Base-by-base conservation (phyloP, 2,329 filamentous ascomycete genomes). In the Trichoderma atrobrunneum region DNA sequence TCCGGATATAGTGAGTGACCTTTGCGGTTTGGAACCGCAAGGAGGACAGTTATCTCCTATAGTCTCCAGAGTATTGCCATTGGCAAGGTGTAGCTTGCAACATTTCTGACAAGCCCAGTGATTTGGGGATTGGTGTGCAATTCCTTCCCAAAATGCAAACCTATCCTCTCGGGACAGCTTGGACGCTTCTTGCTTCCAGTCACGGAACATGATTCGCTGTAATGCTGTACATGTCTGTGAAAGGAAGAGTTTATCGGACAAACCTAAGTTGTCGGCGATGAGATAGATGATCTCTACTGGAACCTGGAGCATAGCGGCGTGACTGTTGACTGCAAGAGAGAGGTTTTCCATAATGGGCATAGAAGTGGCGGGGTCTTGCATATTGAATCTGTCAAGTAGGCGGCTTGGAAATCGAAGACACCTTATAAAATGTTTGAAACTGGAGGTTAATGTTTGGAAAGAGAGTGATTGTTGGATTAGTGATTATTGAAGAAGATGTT, bases 201-300 rank as follows among this genome's bases (percentile, higher is more conserved):
- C 56, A 34, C 26, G 16, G 26, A 59, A 14, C 36, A 39, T 6
- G 34, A 67, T 26, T 36, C n/a, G 51, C 18, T 56, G 66, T 11
- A 69, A 8, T 5, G 66, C 57, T 51, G 26, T 60, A n/a, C 66
- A 69, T 30, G 66, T 69, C 6, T 69, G 66, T n/a, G 66, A 69
- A 36, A 69, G 56, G 16, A 36, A 56, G 7, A 69, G 26, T 60
- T 34, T 69, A 61, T 69, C 66, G 14, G 60, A 56, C 5, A 69
- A 34, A 2, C 26, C 5, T 28, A 69, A 26, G 7, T 61, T 24
- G 5, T 69, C 26, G 7, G n/a, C 34, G 21, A 69, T 61, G 18
- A 69, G 66, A 61, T 61, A 12, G 10, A 61, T 34, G 32, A 61
- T 60, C 11, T 61, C 66, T 24, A 32, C n/a, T 16, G 56, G 66